Conservation (phyloP, 1,284 basidiomycete genomes). For the Athelia psychrophila region DNA sequence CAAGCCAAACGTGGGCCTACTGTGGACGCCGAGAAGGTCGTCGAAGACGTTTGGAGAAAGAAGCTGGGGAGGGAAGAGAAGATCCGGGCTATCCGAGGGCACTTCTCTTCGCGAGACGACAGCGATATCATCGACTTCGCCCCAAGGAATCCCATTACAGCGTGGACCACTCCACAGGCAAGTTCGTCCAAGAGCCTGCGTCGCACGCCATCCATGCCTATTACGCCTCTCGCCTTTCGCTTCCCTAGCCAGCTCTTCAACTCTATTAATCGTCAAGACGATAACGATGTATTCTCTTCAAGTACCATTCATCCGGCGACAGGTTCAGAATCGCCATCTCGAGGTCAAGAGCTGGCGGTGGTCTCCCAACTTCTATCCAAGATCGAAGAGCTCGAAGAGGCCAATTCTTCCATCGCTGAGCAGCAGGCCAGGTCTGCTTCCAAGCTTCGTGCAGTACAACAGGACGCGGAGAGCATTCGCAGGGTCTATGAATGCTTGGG, state of each 20-base stretch:
- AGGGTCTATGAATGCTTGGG: slow-evolving; percentile 70
- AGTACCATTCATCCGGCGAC: slow-evolving; percentile 12
- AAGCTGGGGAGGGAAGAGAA: slow-evolving; percentile 57
- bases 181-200: background rate
- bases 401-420: slow-evolving; percentile 67
- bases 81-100: slow-evolving; percentile 41
- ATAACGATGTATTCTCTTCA: slow-evolving; percentile 1
- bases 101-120: slow-evolving; percentile 24
- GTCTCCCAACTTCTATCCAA: slow-evolving; percentile 74
- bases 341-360: slow-evolving; percentile 47
- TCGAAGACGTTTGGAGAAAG: slow-evolving; percentile 44
- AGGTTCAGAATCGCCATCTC: background rate
- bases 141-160: slow-evolving; percentile 48
- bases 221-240: background rate
- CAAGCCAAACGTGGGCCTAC: slow-evolving; percentile 42
- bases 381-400: slow-evolving; percentile 75
- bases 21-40: slow-evolving; percentile 33
- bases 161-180: background rate
- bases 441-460: slow-evolving; percentile 64
- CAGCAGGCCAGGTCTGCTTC: slow-evolving; percentile 62
- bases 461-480: slow-evolving; percentile 68
- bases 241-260: slow-evolving; percentile 25
- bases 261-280: background rate
- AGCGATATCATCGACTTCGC: slow-evolving; percentile 51
- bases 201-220: background rate